Percentiles rank a stretch among this genome's conserved stretches.
Evolutionary conservation across 1,284 basidiomycete species (phyloP).

Genomic region (Leccinum proximum): DNA sequence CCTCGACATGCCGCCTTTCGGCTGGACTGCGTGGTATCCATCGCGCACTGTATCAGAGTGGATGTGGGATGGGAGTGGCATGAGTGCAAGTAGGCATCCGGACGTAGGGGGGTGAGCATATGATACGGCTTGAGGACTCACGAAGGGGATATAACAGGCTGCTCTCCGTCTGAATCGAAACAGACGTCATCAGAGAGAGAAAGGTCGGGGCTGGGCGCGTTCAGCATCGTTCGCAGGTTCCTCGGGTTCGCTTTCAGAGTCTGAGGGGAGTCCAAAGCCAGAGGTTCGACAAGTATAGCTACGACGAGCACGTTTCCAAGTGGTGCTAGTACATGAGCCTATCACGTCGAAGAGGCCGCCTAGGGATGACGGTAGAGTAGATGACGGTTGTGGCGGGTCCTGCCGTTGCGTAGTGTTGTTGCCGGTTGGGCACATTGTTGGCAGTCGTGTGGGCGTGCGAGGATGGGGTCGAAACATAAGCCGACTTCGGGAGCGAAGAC

Average conservation of each 20-base stretch:
- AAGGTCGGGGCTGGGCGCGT: conserved; percentile 18
- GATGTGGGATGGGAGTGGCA: neutral
- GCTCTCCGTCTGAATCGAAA: conserved; percentile 42
- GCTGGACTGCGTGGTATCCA: conserved; percentile 1
- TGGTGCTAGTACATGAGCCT: too few species aligned
- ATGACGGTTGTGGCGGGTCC: too few species aligned
- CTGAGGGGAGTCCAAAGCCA: conserved; percentile 52
- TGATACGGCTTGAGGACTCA: conserved; percentile 22
- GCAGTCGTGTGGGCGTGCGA: too few species aligned
- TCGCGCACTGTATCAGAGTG: conserved; percentile 13
- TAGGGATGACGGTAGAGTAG: too few species aligned
- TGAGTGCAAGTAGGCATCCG: neutral
- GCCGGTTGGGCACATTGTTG: too few species aligned
- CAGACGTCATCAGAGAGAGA: conserved; percentile 36
- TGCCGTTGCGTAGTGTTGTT: too few species aligned
- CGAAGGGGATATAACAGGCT: conserved; percentile 30
- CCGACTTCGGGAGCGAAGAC: too few species aligned
- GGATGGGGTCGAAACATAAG: too few species aligned
- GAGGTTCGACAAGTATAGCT: conserved; percentile 31
- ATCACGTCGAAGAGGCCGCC: too few species aligned
- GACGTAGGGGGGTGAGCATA: neutral
- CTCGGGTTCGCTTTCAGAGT: conserved; percentile 38
- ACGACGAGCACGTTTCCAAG: neutral
- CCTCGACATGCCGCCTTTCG: too few species aligned
- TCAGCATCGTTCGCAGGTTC: conserved; percentile 23